Evolutionary conservation across 805 yeast genomes (phyloP).

Genomic region (Candida coleopterorum): DNA sequence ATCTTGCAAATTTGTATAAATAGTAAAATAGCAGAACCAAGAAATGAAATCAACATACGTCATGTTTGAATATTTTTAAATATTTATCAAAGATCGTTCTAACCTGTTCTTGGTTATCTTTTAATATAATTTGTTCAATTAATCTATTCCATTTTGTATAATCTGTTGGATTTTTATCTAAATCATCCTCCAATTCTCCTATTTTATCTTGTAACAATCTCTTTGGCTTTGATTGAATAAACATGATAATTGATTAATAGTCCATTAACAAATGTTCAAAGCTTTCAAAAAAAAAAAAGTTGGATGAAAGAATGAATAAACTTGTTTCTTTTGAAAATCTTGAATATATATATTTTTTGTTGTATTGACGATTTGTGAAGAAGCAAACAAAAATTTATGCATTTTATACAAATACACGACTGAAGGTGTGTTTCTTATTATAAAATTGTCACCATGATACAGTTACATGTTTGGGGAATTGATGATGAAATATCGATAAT

Average conservation of each 20-base stretch:
- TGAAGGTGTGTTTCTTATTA: no score
- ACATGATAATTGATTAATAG: conserved; percentile 4
- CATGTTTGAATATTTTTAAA: conserved; percentile 60
- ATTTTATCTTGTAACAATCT: conserved; percentile 43
- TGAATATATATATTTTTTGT: no score
- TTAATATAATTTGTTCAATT: conserved; percentile 42
- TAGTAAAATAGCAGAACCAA: neutral
- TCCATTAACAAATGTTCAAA: neutral
- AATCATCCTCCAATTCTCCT: conserved; percentile 54
- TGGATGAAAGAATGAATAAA: no score
- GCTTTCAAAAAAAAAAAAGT: neutral
- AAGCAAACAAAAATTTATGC: neutral
- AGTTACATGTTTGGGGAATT: conserved; percentile 56
- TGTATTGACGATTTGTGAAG: no score
- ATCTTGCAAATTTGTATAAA: no score
- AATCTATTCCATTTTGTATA: conserved; percentile 53
- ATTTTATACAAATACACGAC: neutral
- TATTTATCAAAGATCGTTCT: conserved; percentile 55
- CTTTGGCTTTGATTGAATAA: conserved; percentile 15
- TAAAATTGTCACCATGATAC: conserved; percentile 13
- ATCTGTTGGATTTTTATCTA: conserved; percentile 50
- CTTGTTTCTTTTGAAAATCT: no score
- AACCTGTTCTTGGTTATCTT: conserved; percentile 58
- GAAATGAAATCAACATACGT: conserved; percentile 27
- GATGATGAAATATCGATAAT: conserved; percentile 35